These are phyloP conservation scores for Gossypium thurberi DNA, from an alignment of 345 rosid genomes.

Conservation along the genomic window DNA sequence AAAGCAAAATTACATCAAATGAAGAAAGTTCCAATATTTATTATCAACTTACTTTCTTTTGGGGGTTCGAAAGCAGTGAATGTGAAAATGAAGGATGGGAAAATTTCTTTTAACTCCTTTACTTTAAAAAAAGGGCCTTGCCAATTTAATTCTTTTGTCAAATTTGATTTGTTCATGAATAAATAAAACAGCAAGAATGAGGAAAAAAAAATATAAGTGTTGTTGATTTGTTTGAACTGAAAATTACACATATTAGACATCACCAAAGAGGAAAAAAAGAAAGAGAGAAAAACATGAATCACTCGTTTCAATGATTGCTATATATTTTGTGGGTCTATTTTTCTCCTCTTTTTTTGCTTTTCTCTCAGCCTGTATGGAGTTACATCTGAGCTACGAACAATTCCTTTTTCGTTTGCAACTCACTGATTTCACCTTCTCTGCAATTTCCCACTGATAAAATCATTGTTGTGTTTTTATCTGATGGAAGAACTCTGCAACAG, in stretches of 20 bases:
- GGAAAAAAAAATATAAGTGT: not conserved
- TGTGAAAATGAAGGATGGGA: slow-evolving; percentile 25
- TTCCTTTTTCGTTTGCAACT: slow-evolving; percentile 21
- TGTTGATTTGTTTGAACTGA: not conserved
- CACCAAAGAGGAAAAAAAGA: not conserved
- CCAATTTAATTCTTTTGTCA: no score
- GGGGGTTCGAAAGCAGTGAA: slow-evolving; percentile 17
- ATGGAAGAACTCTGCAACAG: slow-evolving; percentile 69
- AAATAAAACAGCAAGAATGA: not conserved
- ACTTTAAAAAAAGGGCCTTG: no score
- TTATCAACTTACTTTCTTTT: not conserved
- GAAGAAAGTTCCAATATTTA: no score
- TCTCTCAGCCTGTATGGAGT: not conserved
- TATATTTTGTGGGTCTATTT: not conserved
- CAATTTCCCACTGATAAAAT: slow-evolving; percentile 67
- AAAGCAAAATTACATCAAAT: no score
- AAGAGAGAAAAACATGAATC: slow-evolving; percentile 3
- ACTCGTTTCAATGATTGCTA: slow-evolving; percentile 8
- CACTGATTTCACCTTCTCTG: slow-evolving; percentile 56
- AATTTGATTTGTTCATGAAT: no score
- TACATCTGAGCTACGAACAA: not conserved
- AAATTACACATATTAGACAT: not conserved
- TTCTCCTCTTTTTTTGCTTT: not conserved
- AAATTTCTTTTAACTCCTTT: not conserved
- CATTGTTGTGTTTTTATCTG: slow-evolving; percentile 43